Base-by-base conservation (phyloP, 2,329 filamentous ascomycete species). In the Juglanconis sp. region DNA sequence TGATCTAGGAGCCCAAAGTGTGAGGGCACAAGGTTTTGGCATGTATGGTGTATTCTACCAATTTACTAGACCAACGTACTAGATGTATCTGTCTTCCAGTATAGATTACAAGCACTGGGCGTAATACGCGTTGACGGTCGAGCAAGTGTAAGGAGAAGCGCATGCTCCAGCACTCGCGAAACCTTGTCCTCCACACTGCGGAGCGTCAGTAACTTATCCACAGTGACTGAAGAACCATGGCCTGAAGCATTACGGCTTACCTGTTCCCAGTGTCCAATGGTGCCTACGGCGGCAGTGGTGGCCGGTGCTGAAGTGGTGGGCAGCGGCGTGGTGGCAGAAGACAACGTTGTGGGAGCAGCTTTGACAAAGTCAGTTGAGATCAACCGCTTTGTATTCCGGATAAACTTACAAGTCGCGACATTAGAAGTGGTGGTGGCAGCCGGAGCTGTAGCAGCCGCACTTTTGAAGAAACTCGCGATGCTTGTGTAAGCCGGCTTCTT, bases 401-500 rank as follows among this genome's bases (percentile, higher is more conserved):
- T 11, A 17, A n/a, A 24, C 52, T 53, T 30, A 53, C 36, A 15
- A 17, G 52, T 53, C 13, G 52, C 15, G 11, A 24, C 7, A 2
- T 24, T 53, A 34, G 53, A 55, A 30, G 46, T 15, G 3, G 24
- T 15, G n/a, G 42, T 30, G 31, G 53, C 32, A 3, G 13, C 49
- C 11, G 56, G 42, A 7, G 50, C 48, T 3, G 56, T 59, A 7
- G 56, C 56, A 11, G 46, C 55, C 31, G 56, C 56, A 9, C 50
- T 54, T 40, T 51, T 46, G 32, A 59, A 44, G n/a, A 59, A 34
- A 46, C 56, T 59, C 8, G 50, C 50, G 35, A 56, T 56, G 11
- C 53, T 56, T 4, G 68, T 71, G 67, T 71, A 77, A 5, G 74
- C 74, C 6, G 71, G 67, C 69, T 78, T 77, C 67, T 71, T 70